Base-by-base conservation (phyloP, 2,329 filamentous ascomycete species). In the Penicillium sp. region DNA sequence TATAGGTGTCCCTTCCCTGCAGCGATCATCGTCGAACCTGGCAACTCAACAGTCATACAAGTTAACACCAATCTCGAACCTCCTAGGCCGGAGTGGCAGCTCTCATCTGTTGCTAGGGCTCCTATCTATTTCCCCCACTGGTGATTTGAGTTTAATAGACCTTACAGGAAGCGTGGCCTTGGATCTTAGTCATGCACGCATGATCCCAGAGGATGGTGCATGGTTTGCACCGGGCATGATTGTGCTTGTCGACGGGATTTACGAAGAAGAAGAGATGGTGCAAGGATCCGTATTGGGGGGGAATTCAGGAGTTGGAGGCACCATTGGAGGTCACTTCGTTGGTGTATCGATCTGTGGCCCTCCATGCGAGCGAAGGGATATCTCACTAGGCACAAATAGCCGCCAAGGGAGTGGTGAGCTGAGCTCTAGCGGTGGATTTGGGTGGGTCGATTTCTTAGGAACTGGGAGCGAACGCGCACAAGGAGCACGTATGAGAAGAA, bases 161-260 rank as follows among this genome's bases (percentile, higher is more conserved):
- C 77, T 95, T 29, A 93, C 92, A 0, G 95, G 93, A 19, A 93
- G 90, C 52, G 96, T 99, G 66, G 83, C 86, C 2, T 80, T 99
- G 1, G 92, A 98, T 65, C 77, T 98, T 11, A 84, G 87, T 21
- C 89, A 93, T 68, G 91, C 93, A 0, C 86, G 88, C 23, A 86
- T 90, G 14, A 88, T 97, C 54, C 93, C 93, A 0, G 88, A 92
- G 59, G 88, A 93, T 69, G 92, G 91, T 25, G 89, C 91, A 4
- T 99, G 92, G 89, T 97, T 97, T 70, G 87, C 89, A 5, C 93
- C 95, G 0, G 96, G 96, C 3, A 98, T 98, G 92, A 90, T 99
- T 48, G 90, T 98, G 3, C 83, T 99, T 0, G 86, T 97, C 0
- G 95, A 99, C 68, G 95, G 95, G 7, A 87, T 93, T n/a, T 99